These are phyloP conservation scores for Galerina sulciceps DNA, from an alignment of 768 basidiomycete species.

Conservation along the genomic window DNA sequence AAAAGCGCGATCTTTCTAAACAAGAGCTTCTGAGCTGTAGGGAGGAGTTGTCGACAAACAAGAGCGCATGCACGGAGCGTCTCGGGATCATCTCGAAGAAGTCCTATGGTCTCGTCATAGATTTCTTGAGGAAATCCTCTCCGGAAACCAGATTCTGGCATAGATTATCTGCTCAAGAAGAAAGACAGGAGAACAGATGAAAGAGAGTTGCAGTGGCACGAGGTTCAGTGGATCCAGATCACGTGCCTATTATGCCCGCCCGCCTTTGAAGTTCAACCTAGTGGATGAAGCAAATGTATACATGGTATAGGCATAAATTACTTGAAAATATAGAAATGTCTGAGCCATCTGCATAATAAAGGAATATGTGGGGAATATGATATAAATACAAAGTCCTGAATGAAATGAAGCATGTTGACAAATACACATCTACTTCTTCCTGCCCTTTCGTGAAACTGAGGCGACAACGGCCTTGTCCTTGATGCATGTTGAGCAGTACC, in stretches of 20 bases:
- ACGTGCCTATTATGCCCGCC: too few species aligned
- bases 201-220: too few species aligned
- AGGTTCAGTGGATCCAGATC: too few species aligned
- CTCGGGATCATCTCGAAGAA: slow-evolving; percentile 33
- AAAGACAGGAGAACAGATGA: too few species aligned
- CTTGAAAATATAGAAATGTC: background rate
- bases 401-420: background rate
- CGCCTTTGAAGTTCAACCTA: too few species aligned
- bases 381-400: background rate
- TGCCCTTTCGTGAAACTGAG: slow-evolving; percentile 16
- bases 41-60: slow-evolving; percentile 33
- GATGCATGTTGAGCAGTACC: slow-evolving; percentile 15
- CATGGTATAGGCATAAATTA: background rate
- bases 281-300: too few species aligned
- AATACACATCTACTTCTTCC: slow-evolving; percentile 19
- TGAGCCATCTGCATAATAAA: background rate
- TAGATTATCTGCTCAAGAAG: too few species aligned
- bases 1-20: background rate
- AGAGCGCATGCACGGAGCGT: slow-evolving; percentile 52
- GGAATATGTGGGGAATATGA: background rate
- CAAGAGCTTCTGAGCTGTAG: background rate
- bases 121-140: slow-evolving; percentile 3
- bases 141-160: too few species aligned
- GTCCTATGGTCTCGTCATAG: background rate
- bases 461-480: slow-evolving; percentile 9